Evolutionary conservation across 768 basidiomycete species (phyloP), one percentile per base, ranked within the genome.

Genomic region (Holtermanniella nyarrowii): DNA sequence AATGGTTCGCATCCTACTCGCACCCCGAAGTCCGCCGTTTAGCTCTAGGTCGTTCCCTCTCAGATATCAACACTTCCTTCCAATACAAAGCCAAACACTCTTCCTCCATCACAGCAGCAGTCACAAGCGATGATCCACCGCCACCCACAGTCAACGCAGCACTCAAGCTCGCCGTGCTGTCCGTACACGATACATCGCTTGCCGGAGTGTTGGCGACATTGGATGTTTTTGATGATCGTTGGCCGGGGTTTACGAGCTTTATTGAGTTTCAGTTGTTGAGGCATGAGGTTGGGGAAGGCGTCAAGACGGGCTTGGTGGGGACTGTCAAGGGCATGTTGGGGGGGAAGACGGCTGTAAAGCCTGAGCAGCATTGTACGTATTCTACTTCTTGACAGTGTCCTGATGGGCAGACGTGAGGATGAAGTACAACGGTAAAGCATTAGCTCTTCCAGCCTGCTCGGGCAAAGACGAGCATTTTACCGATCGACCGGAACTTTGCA

Each of bases 271-370:
- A 54, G 48, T 26, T 54, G 21, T 31, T 54, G 22, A 23, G 4
- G 3, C 3, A 12, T 16, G 24, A 27, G 44, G 44, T 42, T 39
- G 53, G 45, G 48, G 52, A 52, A 22, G 55, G 22, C 23, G 48
- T 22, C 24, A 55, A 5, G 26, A 12, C 20, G 42, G 37, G 27
- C 49, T 24, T 7, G 41, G 37, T 43, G 26, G 11, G 52, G 81
- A 82, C 59, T 86, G 85, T 84, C 83, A 82, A 5, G 77, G 82
- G 2, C 86, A 86, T 69, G 82, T 84, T 0, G 80, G 18, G 20
- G 39, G 27, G 52, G 20, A 39, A 18, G 14, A 1, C 27, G 3
- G n/a, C n/a, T n/a, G 50, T 18, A 4, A 44, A 43, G 22, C 48
- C 47, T 3, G 26, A 73, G 37, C 76, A 78, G 51, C 72, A 78